Base-by-base conservation (phyloP, 768 basidiomycete genomes). In the Tulasnella sp. region DNA sequence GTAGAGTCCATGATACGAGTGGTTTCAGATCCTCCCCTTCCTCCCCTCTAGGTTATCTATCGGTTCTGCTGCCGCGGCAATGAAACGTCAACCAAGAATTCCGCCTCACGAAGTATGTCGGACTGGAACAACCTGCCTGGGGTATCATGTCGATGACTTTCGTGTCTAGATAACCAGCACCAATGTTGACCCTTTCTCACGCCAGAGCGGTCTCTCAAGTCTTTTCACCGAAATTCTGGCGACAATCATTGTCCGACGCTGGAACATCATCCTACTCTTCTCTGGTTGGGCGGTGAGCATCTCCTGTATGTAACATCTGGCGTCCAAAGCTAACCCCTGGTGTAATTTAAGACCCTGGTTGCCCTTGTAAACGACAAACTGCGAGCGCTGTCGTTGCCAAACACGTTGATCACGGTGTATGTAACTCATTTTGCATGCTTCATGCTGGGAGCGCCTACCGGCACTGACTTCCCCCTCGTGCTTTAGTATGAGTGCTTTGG, bases 181-280 rank as follows among this genome's bases (percentile, higher is more conserved):
- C 73, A 74, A 74, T 21, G 73, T 74, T 9, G 62, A 68, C 62
- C 62, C 62, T 6, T 68, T 68, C 62, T 68, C 62, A 36, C 31
- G 10, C 18, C 3, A 27, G 12, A 68, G 24, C 27, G 62, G 62
- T 12, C 38, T 46, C 36, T 16, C 71, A 8, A 40, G 71, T 74
- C 42, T 79, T 44, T 9, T 88, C 24, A 81, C 87, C 78, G 87
- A 87, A 8, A 24, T 89, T 1, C 83, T 86, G 1, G 86, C 86
- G 34, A 87, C 86, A 3, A 85, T 82, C 84, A 24, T 85, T 86
- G 82, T 90, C 87, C 83, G 90, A 72, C 92, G 91, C 84, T 92
- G 91, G 91, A 90, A 92, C 81, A 88, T 91, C 79, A 86, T 93
- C 10, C 44, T 92, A 2, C 90, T 92, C 86, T 92, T 92, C 82